Conservation (phyloP, 768 basidiomycete genomes). For the Daedaleopsis sinensis region DNA sequence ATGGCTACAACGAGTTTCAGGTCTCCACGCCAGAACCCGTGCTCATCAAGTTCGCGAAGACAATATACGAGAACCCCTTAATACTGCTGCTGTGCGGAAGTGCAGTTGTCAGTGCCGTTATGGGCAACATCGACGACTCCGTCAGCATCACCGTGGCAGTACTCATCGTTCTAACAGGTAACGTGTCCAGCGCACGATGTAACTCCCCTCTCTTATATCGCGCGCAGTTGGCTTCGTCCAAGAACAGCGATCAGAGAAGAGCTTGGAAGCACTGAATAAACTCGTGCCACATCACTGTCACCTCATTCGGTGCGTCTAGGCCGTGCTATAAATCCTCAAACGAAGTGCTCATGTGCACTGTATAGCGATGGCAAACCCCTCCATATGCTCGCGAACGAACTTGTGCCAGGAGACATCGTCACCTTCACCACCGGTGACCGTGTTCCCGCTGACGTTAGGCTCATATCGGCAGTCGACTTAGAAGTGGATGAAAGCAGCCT, state of each 20-base stretch:
- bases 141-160: slow-evolving; percentile 92
- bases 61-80: slow-evolving; percentile 93
- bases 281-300: slow-evolving; percentile 97
- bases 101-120: slow-evolving; percentile 83
- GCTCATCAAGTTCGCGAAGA: slow-evolving; percentile 88
- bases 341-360: slow-evolving; percentile 14
- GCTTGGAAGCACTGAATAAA: slow-evolving; percentile 92
- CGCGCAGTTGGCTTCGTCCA: slow-evolving; percentile 87
- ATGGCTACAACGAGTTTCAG: slow-evolving; percentile 95
- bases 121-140: slow-evolving; percentile 97
- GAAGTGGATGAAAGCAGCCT: slow-evolving; percentile 96
- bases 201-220: neutral
- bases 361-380: slow-evolving; percentile 60
- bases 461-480: slow-evolving; percentile 79
- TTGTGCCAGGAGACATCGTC: slow-evolving; percentile 95
- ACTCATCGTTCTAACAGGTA: slow-evolving; percentile 90
- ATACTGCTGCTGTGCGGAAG: slow-evolving; percentile 91
- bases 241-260: slow-evolving; percentile 93
- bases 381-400: slow-evolving; percentile 91
- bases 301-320: slow-evolving; percentile 59
- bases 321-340: neutral
- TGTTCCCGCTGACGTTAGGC: slow-evolving; percentile 89
- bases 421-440: slow-evolving; percentile 91
- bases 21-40: slow-evolving; percentile 81
- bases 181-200: slow-evolving; percentile 21